A percentile compares a stretch with the other conserved stretches of the same genome.
Conservation (phyloP, 805 yeast species). For the Candida pseudoglaebosa region DNA sequence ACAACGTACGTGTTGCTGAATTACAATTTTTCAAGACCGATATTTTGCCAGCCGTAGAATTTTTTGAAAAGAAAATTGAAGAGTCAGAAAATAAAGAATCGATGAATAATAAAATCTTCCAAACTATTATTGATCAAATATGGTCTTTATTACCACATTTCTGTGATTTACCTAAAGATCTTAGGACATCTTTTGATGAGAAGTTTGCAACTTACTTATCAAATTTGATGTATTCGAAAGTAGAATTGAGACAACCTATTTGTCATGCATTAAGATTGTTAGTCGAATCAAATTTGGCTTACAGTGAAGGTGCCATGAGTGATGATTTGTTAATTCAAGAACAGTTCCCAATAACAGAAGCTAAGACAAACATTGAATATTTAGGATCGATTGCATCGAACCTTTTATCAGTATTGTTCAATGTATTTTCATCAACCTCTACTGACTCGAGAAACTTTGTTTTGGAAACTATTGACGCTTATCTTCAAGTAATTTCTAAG, state of each 20-base stretch:
- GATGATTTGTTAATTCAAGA: constrained; percentile 57
- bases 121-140: constrained; percentile 84
- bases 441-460: constrained; percentile 82
- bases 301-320: constrained; percentile 54
- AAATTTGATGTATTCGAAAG: constrained; percentile 68
- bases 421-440: constrained; percentile 85
- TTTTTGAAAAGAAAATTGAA: constrained; percentile 48
- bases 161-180: constrained; percentile 81
- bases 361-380: constrained; percentile 57
- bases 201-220: constrained; percentile 75
- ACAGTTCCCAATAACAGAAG: constrained; percentile 53
- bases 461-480: constrained; percentile 81
- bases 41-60: constrained; percentile 61
- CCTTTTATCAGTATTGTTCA: constrained; percentile 80
- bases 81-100: constrained; percentile 48
- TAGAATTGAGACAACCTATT: constrained; percentile 71
- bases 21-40: constrained; percentile 58
- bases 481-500: constrained; percentile 62
- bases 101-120: constrained; percentile 70
- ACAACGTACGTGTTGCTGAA: constrained; percentile 69
- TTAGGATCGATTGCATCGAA: constrained; percentile 67
- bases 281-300: constrained; percentile 71
- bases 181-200: constrained; percentile 59
- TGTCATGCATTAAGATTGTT: constrained; percentile 77
- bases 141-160: constrained; percentile 91